Base-by-base conservation (phyloP, 371 early-diverging fungal species). In the Mortierella sp. region DNA sequence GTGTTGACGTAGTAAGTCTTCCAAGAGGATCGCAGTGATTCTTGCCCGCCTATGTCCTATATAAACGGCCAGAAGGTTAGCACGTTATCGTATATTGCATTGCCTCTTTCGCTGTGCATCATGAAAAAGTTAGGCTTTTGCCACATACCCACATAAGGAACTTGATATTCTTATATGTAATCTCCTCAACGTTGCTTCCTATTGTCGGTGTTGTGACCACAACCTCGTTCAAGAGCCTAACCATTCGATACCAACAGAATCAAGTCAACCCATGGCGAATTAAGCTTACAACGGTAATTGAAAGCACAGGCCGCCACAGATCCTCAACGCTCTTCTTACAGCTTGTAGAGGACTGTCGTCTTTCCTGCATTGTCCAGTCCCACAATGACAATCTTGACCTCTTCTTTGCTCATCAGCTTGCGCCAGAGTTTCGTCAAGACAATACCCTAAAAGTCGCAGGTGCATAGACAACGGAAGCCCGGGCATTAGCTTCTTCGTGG, bases 21-120 rank as follows among this genome's bases (percentile, higher is more conserved):
- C 91, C 92, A 92, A 47, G 90, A 86, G 6, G 87, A 69, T 32
- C 92, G 83, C 51, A 91, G 64, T 3, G 90, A 84, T 31, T 90
- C 90, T 78, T 92, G 92, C 1, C 92, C 92, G 11, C 92, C 92
- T 56, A 92, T 83, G 66, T 92, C 92, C 89, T 89, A 52, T 28
- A 17, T 11, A 34, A 4, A 34, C 1, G 1, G 28, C 56, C n/a
- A n/a, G n/a, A n/a, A n/a, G n/a, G n/a, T n/a, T n/a, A n/a, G n/a
- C n/a, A n/a, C n/a, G n/a, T n/a, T n/a, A n/a, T n/a, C n/a, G n/a
- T n/a, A n/a, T n/a, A n/a, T n/a, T n/a, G n/a, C n/a, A n/a, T n/a
- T n/a, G n/a, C n/a, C n/a, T n/a, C n/a, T n/a, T n/a, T n/a, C n/a
- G n/a, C n/a, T n/a, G n/a, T n/a, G n/a, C n/a, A n/a, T n/a, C n/a